Percentiles rank a stretch among this genome's conserved stretches.
These are phyloP conservation scores for Venturiaceae sp. DNA, from an alignment of 2,329 filamentous ascomycete genomes.

Conservation along the genomic window DNA sequence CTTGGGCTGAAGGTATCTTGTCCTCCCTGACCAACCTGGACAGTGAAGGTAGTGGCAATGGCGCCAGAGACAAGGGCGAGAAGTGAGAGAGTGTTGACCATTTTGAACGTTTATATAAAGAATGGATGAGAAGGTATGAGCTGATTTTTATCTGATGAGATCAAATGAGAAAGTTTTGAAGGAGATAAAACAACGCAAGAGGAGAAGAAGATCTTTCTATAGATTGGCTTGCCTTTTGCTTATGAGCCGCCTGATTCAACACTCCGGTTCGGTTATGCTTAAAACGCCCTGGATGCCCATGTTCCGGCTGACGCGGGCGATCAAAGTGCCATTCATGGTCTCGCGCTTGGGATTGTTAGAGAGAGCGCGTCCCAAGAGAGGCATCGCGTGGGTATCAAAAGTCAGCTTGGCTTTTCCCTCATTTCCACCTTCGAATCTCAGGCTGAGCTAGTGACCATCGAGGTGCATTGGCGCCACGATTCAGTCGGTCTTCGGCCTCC, in stretches of 20 bases:
- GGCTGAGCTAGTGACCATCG: not conserved
- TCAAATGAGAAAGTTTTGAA: not conserved
- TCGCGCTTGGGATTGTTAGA: not conserved
- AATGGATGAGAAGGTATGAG: not conserved
- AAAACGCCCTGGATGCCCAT: not conserved
- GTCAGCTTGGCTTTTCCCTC: not conserved
- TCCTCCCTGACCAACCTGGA: constrained; percentile 6
- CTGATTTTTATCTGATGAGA: not conserved
- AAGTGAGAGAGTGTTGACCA: not conserved
- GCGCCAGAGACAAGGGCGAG: not conserved
- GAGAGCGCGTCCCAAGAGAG: not conserved
- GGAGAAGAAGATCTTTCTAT: not conserved
- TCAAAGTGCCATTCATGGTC: not conserved
- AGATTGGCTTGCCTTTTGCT: not conserved
- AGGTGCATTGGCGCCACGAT: not conserved
- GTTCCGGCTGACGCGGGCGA: not conserved
- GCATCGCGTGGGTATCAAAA: not conserved
- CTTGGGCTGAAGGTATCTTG: constrained; percentile 8
- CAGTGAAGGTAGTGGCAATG: not conserved
- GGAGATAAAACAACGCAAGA: not conserved
- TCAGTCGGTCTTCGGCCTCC: not conserved
- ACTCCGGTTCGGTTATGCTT: not conserved
- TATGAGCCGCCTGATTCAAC: too few relatives aligned
- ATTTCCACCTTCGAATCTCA: not conserved
- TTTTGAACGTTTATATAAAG: not conserved